Evolutionary conservation across 139 green algal genomes (phyloP), one percentile per base, ranked within the genome.

Genomic region (Closterium sp.): DNA sequence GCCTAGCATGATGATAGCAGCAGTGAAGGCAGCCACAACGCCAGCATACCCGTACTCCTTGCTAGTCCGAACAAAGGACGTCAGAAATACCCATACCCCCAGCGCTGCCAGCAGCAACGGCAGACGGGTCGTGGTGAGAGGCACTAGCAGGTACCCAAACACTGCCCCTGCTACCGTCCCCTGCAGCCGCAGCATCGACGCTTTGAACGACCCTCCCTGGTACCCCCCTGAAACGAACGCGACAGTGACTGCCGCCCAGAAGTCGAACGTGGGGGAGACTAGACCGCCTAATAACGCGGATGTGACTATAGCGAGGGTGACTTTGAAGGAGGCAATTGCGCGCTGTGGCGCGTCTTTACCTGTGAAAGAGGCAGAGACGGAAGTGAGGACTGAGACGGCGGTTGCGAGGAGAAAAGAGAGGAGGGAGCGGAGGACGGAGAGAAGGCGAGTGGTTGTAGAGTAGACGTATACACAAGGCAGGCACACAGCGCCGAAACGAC

Each of bases 11-110:
- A 92, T 92, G 31, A 92, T 92, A 2, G 89, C 84, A 23, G 89
- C 89, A 43, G 89, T 92, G n/a, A 92, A 92, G 0, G 89, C 89
- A 32, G 89, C 89, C 84, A 92, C 89, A 21, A 88, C n/a, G 1
- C 89, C 89, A 9, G 64, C 66, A 88, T 91, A 91, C 34, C 89
- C 89, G 43, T 36, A 38, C 36, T 31, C 34, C 21, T 35, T 36
- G 28, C 87, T 90, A 7, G 69, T 31, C 25, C 87, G 87, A 28
- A 86, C 81, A 30, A 84, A 90, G 5, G 87, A 12, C 12, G 34
- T 84, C 9, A 85, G 33, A 8, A 90, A n/a, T 12, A 90, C 87
- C 87, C 87, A 90, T 16, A 38, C 23, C 32, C 30, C 87, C 34
- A 90, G 34, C 25, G 34, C 9, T 1, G 36, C 8, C 31, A 84